Conservation (phyloP, 164 flowering plant genomes). For the Tinospora cordifolia region DNA sequence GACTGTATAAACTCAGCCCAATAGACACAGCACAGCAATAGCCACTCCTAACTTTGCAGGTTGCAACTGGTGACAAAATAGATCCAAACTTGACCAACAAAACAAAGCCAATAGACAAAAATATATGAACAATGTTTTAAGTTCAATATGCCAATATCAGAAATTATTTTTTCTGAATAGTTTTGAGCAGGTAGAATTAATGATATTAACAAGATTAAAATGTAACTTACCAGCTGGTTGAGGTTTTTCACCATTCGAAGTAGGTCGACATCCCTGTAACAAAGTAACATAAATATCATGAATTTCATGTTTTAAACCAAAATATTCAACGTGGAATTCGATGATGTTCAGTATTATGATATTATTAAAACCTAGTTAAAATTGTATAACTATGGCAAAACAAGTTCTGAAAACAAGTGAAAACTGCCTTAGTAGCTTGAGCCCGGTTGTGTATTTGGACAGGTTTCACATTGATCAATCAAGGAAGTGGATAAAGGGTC, state of each 20-base stretch:
- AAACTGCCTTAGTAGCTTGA: background rate
- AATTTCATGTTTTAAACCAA: background rate
- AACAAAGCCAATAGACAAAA: background rate
- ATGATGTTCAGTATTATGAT: background rate
- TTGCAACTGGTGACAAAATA: too few relatives aligned
- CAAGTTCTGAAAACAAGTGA: background rate
- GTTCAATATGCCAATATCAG: too few relatives aligned
- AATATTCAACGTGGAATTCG: background rate
- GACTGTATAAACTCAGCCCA: too few relatives aligned
- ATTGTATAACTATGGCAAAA: background rate
- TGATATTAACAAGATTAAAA: background rate
- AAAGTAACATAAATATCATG: background rate
- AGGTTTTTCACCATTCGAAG: constrained; percentile 14
- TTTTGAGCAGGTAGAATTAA: background rate
- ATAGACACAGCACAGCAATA: too few relatives aligned
- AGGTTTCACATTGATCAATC: too few relatives aligned
- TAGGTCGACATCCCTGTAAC: constrained; percentile 18
- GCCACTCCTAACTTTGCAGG: too few relatives aligned
- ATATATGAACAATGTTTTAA: too few relatives aligned
- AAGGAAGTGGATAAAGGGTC: background rate
- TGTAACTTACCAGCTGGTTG: constrained; percentile 16
- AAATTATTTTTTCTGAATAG: background rate
- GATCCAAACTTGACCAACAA: background rate
- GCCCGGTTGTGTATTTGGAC: background rate
- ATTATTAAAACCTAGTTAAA: background rate